These are phyloP conservation scores for Ocimum tenuiflorum DNA, from an alignment of 257 asterid species.

Conservation along the genomic window DNA sequence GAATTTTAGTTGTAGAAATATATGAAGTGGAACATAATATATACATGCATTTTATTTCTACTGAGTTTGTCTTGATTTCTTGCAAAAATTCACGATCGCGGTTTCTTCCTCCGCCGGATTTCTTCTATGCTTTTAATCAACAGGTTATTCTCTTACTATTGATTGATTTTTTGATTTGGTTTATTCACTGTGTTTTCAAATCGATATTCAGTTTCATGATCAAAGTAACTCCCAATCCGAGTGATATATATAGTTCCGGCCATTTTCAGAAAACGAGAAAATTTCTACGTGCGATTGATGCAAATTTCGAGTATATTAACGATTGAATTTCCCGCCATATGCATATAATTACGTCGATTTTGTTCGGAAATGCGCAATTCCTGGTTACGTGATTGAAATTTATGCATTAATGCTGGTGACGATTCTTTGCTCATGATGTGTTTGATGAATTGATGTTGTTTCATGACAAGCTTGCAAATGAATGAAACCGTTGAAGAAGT, in stretches of 20 bases:
- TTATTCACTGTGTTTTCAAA: background rate
- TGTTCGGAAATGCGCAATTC: background rate
- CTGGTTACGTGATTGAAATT: background rate
- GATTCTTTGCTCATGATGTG: background rate
- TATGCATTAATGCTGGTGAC: background rate
- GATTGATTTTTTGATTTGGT: no score
- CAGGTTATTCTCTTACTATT: background rate
- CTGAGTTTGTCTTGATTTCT: no score
- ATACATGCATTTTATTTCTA: no score
- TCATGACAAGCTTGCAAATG: background rate
- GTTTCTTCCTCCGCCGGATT: background rate
- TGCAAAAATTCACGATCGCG: no score
- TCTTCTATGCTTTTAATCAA: background rate
- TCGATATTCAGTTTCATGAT: background rate
- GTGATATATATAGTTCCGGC: background rate
- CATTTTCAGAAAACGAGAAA: background rate
- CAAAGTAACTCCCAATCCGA: no score
- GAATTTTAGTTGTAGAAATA: no score
- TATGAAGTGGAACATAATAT: no score
- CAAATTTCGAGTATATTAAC: background rate
- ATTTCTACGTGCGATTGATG: background rate
- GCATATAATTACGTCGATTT: background rate
- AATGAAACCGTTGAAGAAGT: conserved; percentile 28
- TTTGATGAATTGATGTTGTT: background rate
- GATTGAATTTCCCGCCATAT: background rate